Evolutionary conservation across 257 asterid genomes (phyloP).

Genomic region (Scutellaria minor): DNA sequence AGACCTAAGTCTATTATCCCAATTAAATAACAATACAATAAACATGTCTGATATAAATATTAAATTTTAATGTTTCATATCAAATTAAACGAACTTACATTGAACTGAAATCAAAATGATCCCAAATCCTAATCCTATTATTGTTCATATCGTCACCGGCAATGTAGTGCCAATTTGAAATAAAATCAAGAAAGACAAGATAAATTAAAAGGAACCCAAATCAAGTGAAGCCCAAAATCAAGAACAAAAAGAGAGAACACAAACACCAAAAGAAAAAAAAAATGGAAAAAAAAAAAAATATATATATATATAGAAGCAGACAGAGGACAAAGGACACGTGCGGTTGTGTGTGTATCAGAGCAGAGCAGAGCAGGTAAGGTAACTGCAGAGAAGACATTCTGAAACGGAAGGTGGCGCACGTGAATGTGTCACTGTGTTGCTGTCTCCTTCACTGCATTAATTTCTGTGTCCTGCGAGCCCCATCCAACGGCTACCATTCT

Average conservation of each 20-base stretch:
- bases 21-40: too few species aligned
- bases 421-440: slow-evolving; percentile 62
- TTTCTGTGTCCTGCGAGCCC: slow-evolving; percentile 57
- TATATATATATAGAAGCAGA: not conserved
- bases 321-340: slow-evolving; percentile 60
- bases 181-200: too few species aligned
- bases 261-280: not conserved
- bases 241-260: not conserved
- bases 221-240: not conserved
- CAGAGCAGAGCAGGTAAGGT: slow-evolving; percentile 39
- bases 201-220: not conserved
- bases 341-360: slow-evolving; percentile 43
- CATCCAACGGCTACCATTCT: slow-evolving; percentile 42
- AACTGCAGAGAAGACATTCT: slow-evolving; percentile 59
- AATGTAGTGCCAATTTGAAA: too few species aligned
- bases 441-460: slow-evolving; percentile 59
- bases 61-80: too few species aligned
- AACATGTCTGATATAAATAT: too few species aligned
- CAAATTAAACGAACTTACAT: too few species aligned
- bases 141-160: too few species aligned
- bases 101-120: too few species aligned
- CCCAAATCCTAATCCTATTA: too few species aligned
- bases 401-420: slow-evolving; percentile 72
- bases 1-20: too few species aligned
- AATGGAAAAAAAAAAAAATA: too few species aligned